phyloP scores from a whole-genome alignment of 768 basidiomycete genomes.

The Boletus sensibilis region DNA sequence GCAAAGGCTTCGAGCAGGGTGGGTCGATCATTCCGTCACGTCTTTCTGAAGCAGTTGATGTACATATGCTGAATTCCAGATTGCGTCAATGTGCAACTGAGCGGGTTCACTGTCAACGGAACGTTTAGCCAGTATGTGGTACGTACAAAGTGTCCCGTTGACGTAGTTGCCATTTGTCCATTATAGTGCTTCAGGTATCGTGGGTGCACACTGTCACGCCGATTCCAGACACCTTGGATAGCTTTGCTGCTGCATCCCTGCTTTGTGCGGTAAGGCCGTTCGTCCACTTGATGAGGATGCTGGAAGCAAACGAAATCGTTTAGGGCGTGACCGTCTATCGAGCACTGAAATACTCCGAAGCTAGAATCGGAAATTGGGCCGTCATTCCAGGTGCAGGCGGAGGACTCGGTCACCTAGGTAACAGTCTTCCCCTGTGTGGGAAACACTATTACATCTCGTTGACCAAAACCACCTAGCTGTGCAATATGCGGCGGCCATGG shows the following conservation, averaged over 20 bases:
- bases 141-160: constrained; percentile 17
- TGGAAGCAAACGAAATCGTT: neutral
- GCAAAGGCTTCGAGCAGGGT: constrained; percentile 76
- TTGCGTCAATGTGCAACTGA: constrained; percentile 57
- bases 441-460: neutral
- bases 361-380: constrained; percentile 70
- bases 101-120: constrained; percentile 76
- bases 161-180: neutral
- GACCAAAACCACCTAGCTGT: constrained; percentile 45
- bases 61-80: constrained; percentile 34
- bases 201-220: constrained; percentile 73
- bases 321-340: constrained; percentile 85
- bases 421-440: neutral
- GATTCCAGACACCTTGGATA: constrained; percentile 68
- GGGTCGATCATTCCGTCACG: constrained; percentile 13
- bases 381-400: constrained; percentile 78
- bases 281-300: too few species aligned
- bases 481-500: constrained; percentile 78
- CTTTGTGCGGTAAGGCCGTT: constrained; percentile 60
- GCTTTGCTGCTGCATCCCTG: constrained; percentile 68
- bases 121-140: constrained; percentile 72
- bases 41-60: neutral
- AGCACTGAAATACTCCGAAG: constrained; percentile 71
- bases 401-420: constrained; percentile 80
- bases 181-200: constrained; percentile 46